Base-by-base conservation (phyloP, 2,329 filamentous ascomycete species). In the Trichoderma sp. region DNA sequence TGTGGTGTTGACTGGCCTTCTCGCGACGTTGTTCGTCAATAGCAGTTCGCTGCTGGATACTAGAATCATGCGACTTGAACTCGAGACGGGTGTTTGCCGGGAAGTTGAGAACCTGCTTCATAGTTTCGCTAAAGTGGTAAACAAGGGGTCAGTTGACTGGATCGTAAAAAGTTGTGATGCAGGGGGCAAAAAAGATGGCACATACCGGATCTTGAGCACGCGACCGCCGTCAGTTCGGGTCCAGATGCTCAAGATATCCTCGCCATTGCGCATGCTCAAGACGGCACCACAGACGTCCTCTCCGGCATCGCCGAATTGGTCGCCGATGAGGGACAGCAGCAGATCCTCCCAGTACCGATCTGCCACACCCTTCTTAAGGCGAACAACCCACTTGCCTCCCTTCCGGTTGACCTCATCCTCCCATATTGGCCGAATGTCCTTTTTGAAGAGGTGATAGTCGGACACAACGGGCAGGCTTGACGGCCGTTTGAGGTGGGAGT, bases 181-280 rank as follows among this genome's bases (percentile, higher is more conserved):
- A 24, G 6, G 15, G 14, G 3, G 1, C 8, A 39, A 39, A 39
- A 47, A 51, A n/a, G 53, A 15, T 47, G 26, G 30, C 26, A 71
- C 43, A 8, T 88, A 97, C 92, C 95, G 91, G 79, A 99, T 97
- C 86, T 97, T 98, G 77, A 98, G 92, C 82, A 98, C 97, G 78
- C 94, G 91, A 74, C 94, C 94, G 58, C 94, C 95, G 79, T 97
- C 93, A 77, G 93, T 96, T 81, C 94, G 93, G 70, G 95, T 97
- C 96, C 96, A 99, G 80, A 99, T 94, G 84, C 94, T 98, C 81
- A 99, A 88, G 74, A 98, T 97, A 80, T 99, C 96, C 84, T 99
- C 96, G 57, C 95, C 95, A 78, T 95, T 97, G 74, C 96, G 89
- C 74, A 99, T 93, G 80, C 95, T 98, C 57, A 99, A 87, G 34